Percentiles rank a stretch among this genome's conserved stretches.
Evolutionary conservation across 2,329 filamentous ascomycete genomes (phyloP).

Genomic region (Venturia pyrina): DNA sequence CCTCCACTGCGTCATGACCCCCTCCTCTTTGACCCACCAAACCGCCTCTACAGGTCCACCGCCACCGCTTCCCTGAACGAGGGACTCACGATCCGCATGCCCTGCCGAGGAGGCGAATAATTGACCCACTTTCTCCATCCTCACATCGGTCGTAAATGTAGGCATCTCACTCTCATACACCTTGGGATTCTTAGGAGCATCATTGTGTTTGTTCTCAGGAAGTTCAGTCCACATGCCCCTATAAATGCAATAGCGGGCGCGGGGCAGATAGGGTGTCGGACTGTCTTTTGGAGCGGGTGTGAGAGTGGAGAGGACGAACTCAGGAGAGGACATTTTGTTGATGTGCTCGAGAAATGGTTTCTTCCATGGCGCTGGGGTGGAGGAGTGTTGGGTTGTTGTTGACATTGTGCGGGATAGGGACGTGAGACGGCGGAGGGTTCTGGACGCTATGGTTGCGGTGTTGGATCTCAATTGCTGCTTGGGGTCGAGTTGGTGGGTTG

Average conservation of each 20-base stretch:
- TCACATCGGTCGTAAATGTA: slow-evolving; percentile 76
- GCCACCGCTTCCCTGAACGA: slow-evolving; percentile 44
- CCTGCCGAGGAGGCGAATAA: slow-evolving; percentile 46
- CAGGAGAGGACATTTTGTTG: slow-evolving; percentile 36
- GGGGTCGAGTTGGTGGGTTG: neutral
- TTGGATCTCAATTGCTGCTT: neutral
- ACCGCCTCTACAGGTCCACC: slow-evolving; percentile 70
- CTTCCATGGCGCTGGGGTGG: slow-evolving; percentile 40
- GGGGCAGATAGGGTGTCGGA: slow-evolving; percentile 31
- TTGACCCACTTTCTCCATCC: slow-evolving; percentile 76
- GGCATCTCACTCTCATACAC: slow-evolving; percentile 68
- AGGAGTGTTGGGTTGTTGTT: slow-evolving; percentile 28
- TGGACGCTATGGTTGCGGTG: slow-evolving; percentile 30
- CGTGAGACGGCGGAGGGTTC: slow-evolving; percentile 27
- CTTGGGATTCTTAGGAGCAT: slow-evolving; percentile 58
- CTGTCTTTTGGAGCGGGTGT: slow-evolving; percentile 27
- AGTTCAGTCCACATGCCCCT: slow-evolving; percentile 74
- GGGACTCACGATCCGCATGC: slow-evolving; percentile 34
- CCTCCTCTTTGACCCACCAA: slow-evolving; percentile 64
- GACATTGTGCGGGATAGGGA: slow-evolving; percentile 36
- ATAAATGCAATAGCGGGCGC: slow-evolving; percentile 72
- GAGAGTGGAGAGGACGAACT: slow-evolving; percentile 44
- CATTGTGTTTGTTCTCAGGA: slow-evolving; percentile 61
- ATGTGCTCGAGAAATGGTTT: slow-evolving; percentile 39
- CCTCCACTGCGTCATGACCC: slow-evolving; percentile 64